Evolutionary conservation across 1,139 yeast genomes (phyloP), one percentile per base, ranked within the genome.

Genomic region (Candida sanyaensis): DNA sequence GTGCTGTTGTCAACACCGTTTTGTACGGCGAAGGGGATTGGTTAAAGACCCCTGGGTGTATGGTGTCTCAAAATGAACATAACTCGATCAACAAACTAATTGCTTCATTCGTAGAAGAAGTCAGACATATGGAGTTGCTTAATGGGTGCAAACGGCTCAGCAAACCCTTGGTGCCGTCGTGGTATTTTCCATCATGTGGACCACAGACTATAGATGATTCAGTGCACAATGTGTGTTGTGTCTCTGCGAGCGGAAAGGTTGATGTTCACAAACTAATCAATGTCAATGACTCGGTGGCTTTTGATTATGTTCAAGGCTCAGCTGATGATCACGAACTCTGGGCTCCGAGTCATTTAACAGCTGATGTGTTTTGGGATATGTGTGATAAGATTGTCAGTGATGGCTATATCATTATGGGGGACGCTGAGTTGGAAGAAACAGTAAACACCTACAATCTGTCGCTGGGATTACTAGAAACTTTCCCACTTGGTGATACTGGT

Each of bases 291-390:
- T 37, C 40, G 21, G 32, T 46, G 28, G 45, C 61, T 2, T 68
- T 71, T 65, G 59, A 63, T 28, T 91, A 91, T 61, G 86, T 90
- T 1, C 97, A 89, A 64, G 97, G 97, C 1, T 91, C 96, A 0
- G 97, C 95, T 0, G 97, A 91, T 64, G 97, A 91, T 59, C 96
- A 91, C 61, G 97, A 91, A 58, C 70, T 86, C 26, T 91, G 97
- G 97, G 83, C 91, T 0, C 64, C 76, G 0, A 61, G 68, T 5
- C 74, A 64, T 2, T 46, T 71, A 1, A 76, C 74, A 1, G 82
- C 93, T 0, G 56, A 61, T 1, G 46, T 78, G 12, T 80, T 88
- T 47, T 90, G 96, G 96, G 51, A 63, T 0, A 60, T 77, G 45
- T 47, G 63, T 5, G 45, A 42, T n/a, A 34, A 64, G 2, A 37